Conservation (phyloP, 805 yeast genomes). For the Starmerella vaccinii region DNA sequence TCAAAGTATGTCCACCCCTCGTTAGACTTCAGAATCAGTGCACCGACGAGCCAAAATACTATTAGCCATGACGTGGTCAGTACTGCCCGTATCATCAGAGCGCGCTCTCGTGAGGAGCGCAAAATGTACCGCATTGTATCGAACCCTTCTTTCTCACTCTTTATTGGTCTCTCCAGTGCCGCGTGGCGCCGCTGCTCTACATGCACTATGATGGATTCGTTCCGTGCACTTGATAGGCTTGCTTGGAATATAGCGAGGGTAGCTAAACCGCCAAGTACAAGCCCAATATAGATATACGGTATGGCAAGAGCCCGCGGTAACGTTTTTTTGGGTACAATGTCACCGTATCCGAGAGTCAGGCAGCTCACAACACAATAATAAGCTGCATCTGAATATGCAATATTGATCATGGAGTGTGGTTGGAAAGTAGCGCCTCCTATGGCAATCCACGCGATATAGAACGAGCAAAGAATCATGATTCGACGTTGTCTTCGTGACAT, state of each 20-base stretch:
- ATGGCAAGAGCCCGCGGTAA: slow-evolving; percentile 51
- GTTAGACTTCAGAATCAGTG: slow-evolving; percentile 45
- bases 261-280: slow-evolving; percentile 62
- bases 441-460: slow-evolving; percentile 57
- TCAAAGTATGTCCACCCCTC: slow-evolving; percentile 59
- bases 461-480: slow-evolving; percentile 60
- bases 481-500: slow-evolving; percentile 57
- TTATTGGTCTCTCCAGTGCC: neutral
- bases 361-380: slow-evolving; percentile 66
- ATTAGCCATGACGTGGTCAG: slow-evolving; percentile 39
- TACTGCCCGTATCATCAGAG: slow-evolving; percentile 28
- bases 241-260: slow-evolving; percentile 29
- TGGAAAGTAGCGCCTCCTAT: slow-evolving; percentile 58
- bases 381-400: slow-evolving; percentile 54
- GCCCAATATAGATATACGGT: slow-evolving; percentile 58
- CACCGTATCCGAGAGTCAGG: slow-evolving; percentile 76
- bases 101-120: slow-evolving; percentile 5
- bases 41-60: slow-evolving; percentile 64
- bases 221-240: slow-evolving; percentile 6
- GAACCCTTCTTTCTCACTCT: slow-evolving; percentile 41
- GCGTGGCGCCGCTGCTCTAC: slow-evolving; percentile 6
- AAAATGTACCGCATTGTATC: slow-evolving; percentile 46
- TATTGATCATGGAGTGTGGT: slow-evolving; percentile 31
- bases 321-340: slow-evolving; percentile 45
- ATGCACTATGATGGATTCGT: slow-evolving; percentile 1